Base-by-base conservation (phyloP, 345 rosid genomes). In the Cardamine chenopodiifolia region DNA sequence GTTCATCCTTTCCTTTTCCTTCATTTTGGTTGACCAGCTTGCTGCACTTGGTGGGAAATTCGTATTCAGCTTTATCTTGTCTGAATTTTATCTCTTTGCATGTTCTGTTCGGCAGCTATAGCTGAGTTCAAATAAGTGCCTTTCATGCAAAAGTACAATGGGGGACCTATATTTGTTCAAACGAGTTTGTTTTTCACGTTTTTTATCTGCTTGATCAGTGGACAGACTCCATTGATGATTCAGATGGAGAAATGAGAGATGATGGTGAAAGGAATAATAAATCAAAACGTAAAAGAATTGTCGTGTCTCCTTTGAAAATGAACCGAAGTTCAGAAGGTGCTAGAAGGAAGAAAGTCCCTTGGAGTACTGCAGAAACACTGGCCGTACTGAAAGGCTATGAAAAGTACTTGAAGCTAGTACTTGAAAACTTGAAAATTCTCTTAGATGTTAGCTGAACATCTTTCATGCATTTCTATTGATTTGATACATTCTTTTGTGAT, bases 311-410 rank as follows among this genome's bases (percentile, higher is more conserved):
- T 58, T 29, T 53, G 63, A 66, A 58, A 40, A 78, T 25, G 15
- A 66, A 59, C 23, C 72, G 22, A 31, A 48, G 25, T 48, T 1
- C 15, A 48, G 28, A 60, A 71, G n/a, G 62, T 59, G 57, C 34
- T 66, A 71, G 77, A 50, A 71, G 73, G 59, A 2, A 26, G 34
- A 31, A 40, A 40, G 12, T 72, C 23, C 68, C 73, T 39, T 78
- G 81, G 81, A 49, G 49, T 66, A 78, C 68, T 65, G 81, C 81
- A 49, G 81, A 78, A 66, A 78, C 81, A 22, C 57, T 71, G 57
- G 77, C 81, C 15, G 40, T 78, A 4, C 2, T 72, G 49, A 50
- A 59, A 78, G 81, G 81, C 68, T 78, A 71, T 66, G 73, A 78
- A 42, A 66, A 37, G 77, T 78, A 72, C 42, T 31, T n/a, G n/a